These are phyloP conservation scores for Mariannaea sp. DNA, from an alignment of 2,329 filamentous ascomycete species.

Conservation along the genomic window DNA sequence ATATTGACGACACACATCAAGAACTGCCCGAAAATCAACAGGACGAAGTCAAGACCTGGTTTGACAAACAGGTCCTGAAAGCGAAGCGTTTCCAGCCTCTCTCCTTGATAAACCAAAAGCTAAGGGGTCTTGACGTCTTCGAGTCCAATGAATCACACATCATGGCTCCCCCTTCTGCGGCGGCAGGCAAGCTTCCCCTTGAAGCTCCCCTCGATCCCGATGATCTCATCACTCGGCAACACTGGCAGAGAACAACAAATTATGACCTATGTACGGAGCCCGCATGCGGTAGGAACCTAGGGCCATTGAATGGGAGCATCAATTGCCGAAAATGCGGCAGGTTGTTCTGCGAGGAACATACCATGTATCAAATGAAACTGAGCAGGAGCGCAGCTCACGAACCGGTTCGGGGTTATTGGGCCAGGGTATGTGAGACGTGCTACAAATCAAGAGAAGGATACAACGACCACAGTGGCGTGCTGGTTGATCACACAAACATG, in stretches of 20 bases:
- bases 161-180: slow-evolving; percentile 39
- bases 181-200: slow-evolving; percentile 47
- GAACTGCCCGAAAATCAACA: slow-evolving; percentile 87
- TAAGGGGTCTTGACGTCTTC: slow-evolving; percentile 90
- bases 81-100: slow-evolving; percentile 92
- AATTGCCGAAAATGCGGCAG: slow-evolving; percentile 94
- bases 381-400: slow-evolving; percentile 89
- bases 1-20: slow-evolving; percentile 86
- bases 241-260: slow-evolving; percentile 82
- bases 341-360: slow-evolving; percentile 95
- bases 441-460: slow-evolving; percentile 97
- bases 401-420: slow-evolving; percentile 89
- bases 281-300: slow-evolving; percentile 78
- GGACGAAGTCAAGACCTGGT: slow-evolving; percentile 96
- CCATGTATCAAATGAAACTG: slow-evolving; percentile 99
- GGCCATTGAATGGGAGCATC: slow-evolving; percentile 78
- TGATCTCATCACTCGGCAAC: slow-evolving; percentile 81
- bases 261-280: slow-evolving; percentile 88
- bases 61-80: slow-evolving; percentile 91
- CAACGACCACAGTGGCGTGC: slow-evolving; percentile 79
- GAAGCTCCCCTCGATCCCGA: slow-evolving; percentile 73
- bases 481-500: slow-evolving; percentile 71
- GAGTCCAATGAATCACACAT: slow-evolving; percentile 79
- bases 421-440: slow-evolving; percentile 96
- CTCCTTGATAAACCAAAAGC: slow-evolving; percentile 88